These are phyloP conservation scores for Coffea canephora DNA, from an alignment of 257 asterid species.

Conservation along the genomic window DNA sequence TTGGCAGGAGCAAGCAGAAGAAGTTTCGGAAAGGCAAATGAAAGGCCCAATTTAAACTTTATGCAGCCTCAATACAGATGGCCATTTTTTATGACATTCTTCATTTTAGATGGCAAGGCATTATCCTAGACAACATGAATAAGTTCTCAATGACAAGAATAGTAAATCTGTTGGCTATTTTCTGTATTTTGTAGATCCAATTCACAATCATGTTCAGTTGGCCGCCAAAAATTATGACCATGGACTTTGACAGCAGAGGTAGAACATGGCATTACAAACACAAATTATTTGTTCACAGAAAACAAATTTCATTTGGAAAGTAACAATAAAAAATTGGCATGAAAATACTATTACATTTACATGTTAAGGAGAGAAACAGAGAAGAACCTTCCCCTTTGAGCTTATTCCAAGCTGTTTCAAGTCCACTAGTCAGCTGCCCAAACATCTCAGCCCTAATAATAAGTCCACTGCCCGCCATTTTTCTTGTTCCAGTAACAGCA, in stretches of 20 bases:
- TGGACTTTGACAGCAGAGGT: not conserved
- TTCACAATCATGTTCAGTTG: no score
- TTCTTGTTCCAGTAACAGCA: conserved; percentile 31
- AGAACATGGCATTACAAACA: not conserved
- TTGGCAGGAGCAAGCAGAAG: not conserved
- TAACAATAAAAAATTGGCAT: not conserved
- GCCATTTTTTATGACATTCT: not conserved
- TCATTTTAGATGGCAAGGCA: not conserved
- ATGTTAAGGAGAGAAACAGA: not conserved
- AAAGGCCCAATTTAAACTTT: not conserved
- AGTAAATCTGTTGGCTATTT: not conserved
- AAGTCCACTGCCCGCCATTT: conserved; percentile 34
- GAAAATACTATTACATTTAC: not conserved
- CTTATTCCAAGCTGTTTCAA: conserved; percentile 94
- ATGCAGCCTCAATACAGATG: not conserved
- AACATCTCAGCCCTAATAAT: conserved; percentile 87
- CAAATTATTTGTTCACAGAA: no score
- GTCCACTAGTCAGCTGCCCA: conserved; percentile 88
- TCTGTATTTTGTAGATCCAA: not conserved
- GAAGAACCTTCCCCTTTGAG: conserved; percentile 90
- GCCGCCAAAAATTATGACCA: no score
- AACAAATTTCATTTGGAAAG: not conserved
- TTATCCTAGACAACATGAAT: not conserved
- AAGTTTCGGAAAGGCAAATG: not conserved
- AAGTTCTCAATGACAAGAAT: no score